phyloP scores from a whole-genome alignment of 345 rosid genomes.

The Salix koriyanagi region DNA sequence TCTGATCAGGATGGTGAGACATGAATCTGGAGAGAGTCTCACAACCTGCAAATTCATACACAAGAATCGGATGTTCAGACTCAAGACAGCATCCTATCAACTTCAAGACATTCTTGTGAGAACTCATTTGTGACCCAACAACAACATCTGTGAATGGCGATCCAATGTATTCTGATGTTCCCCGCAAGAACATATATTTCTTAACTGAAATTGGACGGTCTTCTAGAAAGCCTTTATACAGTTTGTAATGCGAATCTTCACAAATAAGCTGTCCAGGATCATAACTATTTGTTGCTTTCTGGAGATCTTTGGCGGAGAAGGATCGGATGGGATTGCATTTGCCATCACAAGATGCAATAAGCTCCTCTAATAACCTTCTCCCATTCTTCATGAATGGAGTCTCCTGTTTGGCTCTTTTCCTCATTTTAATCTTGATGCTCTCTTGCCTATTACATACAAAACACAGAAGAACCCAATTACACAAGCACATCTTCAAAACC shows the following conservation, averaged over 20 bases:
- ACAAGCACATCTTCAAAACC: no score
- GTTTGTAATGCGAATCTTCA: not conserved
- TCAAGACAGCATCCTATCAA: not conserved
- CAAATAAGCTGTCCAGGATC: not conserved
- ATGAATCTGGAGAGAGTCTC: not conserved
- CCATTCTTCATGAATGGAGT: no score
- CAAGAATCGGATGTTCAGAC: not conserved
- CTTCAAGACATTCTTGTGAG: not conserved
- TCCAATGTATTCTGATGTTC: not conserved
- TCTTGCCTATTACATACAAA: no score
- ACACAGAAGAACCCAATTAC: no score
- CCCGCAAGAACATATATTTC: not conserved
- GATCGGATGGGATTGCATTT: no score
- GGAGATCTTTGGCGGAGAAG: not conserved
- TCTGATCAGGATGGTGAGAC: not conserved
- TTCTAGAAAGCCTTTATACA: not conserved
- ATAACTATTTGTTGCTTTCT: not conserved
- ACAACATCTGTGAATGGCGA: not conserved
- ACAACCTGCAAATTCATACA: constrained; percentile 1
- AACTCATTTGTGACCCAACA: not conserved
- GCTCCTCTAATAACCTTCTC: no score
- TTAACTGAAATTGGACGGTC: not conserved
- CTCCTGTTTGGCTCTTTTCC: no score
- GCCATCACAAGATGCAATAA: no score
- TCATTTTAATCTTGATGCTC: no score